Base-by-base conservation (phyloP, 805 yeast species). In the Starmera quercuum region DNA sequence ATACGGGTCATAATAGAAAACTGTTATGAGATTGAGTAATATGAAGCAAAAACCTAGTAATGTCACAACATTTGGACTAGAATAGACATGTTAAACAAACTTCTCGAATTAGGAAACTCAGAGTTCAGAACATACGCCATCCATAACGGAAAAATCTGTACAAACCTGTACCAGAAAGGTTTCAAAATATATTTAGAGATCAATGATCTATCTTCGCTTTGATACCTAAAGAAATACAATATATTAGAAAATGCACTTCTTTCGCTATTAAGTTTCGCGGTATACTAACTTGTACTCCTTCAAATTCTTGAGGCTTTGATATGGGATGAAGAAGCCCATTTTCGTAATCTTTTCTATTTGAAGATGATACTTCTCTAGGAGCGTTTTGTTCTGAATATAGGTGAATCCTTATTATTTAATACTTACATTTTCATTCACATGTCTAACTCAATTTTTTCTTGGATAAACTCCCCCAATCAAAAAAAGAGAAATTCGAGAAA, bases 151-250 rank as follows among this genome's bases (percentile, higher is more conserved):
- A 88, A 85, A 23, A 85, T 62, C 30, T 64, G 54, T 22, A 81
- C 88, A 53, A 86, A 80, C 40, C 66, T 58, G 33, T 65, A 58
- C 92, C 96, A 90, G 65, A 86, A 88, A 33, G 81, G 84, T 51
- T 84, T 86, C 47, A 88, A 65, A 11, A 87, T 58, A 47, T 75
- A 76, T 52, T 78, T 79, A 10, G 96, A 81, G 18, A 79, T 61
- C 27, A 83, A 57, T 1, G 96, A 86, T 38, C 79, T 78, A 53
- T 88, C 97, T 48, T 82, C 94, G 26, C 86, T 71, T 34, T 77
- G 73, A 52, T 83, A 82, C 49, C 73, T 72, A 38, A 39, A 40
- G 32, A 40, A 8, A 8, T 10, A 11, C 7, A 26, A 9, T 5
- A 14, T 6, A 8, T n/a, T 4, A 26, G 16, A 14, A 10, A 13